Evolutionary conservation across 257 asterid genomes (phyloP).

Genomic region (Forsythia viridissima): DNA sequence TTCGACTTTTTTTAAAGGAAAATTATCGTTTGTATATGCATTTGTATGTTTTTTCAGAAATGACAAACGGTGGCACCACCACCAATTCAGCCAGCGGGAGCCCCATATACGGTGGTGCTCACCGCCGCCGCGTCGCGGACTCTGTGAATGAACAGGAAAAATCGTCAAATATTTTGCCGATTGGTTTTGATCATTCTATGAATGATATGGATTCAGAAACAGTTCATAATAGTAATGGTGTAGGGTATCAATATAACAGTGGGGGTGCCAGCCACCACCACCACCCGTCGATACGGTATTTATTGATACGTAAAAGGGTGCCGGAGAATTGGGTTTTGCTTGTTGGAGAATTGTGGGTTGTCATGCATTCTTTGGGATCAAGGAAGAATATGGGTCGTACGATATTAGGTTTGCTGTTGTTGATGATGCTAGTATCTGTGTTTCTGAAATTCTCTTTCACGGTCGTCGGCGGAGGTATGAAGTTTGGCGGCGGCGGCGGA

Average conservation of each 20-base stretch:
- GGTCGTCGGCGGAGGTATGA: slow-evolving; percentile 22
- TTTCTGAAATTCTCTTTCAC: slow-evolving; percentile 46
- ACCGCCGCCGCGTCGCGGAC: slow-evolving; percentile 72
- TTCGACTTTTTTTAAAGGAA: neutral
- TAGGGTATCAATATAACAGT: neutral
- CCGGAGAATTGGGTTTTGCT: slow-evolving; percentile 46
- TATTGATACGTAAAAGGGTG: slow-evolving; percentile 42
- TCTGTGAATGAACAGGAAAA: slow-evolving; percentile 38
- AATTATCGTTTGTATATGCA: neutral
- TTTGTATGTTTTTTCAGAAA: slow-evolving; percentile 39
- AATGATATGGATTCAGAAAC: slow-evolving; percentile 37
- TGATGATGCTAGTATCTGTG: slow-evolving; percentile 48
- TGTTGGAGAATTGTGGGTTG: slow-evolving; percentile 34
- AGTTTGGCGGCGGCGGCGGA: slow-evolving; percentile 15
- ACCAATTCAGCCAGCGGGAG: slow-evolving; percentile 31
- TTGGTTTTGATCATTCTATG: slow-evolving; percentile 29
- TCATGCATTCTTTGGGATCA: slow-evolving; percentile 36
- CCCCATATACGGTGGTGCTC: slow-evolving; percentile 40
- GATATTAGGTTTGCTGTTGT: slow-evolving; percentile 42
- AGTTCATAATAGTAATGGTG: neutral
- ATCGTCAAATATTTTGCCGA: slow-evolving; percentile 30
- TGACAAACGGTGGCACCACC: slow-evolving; percentile 64
- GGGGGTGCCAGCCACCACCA: slow-evolving; percentile 12
- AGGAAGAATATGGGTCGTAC: slow-evolving; percentile 62
- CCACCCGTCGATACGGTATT: slow-evolving; percentile 38